These are phyloP conservation scores for Suhomyces bolitotheri DNA, from an alignment of 1,139 yeast genomes.

Conservation along the genomic window DNA sequence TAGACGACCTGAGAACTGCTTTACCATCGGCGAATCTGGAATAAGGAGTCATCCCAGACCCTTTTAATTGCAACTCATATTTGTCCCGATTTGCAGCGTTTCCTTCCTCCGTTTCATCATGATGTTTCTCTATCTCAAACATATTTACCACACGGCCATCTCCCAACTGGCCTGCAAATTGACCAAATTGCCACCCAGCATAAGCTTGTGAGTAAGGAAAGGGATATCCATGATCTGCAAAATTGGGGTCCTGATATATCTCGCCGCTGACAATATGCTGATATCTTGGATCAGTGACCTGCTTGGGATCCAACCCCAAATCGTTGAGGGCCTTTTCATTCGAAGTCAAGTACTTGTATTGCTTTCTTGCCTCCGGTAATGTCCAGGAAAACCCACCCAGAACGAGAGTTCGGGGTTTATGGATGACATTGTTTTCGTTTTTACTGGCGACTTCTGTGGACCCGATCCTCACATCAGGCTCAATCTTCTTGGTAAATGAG, in stretches of 20 bases:
- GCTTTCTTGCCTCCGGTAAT: slow-evolving; percentile 60
- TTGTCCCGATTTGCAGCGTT: slow-evolving; percentile 24
- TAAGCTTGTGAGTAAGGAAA: slow-evolving; percentile 89
- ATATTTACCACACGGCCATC: slow-evolving; percentile 89
- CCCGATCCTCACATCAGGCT: slow-evolving; percentile 63
- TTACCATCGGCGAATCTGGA: slow-evolving; percentile 97
- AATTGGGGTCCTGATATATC: slow-evolving; percentile 26
- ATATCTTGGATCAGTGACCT: slow-evolving; percentile 45
- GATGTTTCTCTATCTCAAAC: slow-evolving; percentile 54
- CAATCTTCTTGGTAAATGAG: slow-evolving; percentile 49
- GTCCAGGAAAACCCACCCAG: slow-evolving; percentile 73
- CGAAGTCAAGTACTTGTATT: slow-evolving; percentile 55
- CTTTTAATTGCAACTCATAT: slow-evolving; percentile 81
- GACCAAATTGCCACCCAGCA: slow-evolving; percentile 96
- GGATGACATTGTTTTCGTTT: slow-evolving; percentile 35
- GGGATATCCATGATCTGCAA: slow-evolving; percentile 43
- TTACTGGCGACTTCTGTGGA: slow-evolving; percentile 49
- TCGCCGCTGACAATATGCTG: slow-evolving; percentile 66
- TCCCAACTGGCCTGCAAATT: slow-evolving; percentile 95
- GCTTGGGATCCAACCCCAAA: slow-evolving; percentile 50
- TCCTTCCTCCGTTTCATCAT: slow-evolving; percentile 22
- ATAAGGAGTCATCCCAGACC: slow-evolving; percentile 88
- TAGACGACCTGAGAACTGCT: slow-evolving; percentile 84
- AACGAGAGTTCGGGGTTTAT: slow-evolving; percentile 59
- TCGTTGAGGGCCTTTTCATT: slow-evolving; percentile 64